phyloP scores from a whole-genome alignment of 1,284 basidiomycete genomes.

The Inonotus hispidus region DNA sequence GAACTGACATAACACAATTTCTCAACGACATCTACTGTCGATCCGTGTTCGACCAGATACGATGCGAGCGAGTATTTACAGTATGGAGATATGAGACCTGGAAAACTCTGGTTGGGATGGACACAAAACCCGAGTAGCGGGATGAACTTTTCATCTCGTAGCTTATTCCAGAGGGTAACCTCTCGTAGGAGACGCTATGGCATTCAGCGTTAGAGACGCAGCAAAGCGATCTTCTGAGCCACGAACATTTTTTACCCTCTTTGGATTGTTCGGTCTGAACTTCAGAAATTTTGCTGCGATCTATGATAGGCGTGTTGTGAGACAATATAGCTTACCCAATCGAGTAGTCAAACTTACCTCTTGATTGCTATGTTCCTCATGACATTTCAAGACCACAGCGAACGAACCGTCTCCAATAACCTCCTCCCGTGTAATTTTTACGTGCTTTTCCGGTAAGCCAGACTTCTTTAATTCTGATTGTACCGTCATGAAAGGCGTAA shows the following conservation, averaged over 20 bases:
- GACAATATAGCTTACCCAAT: neutral
- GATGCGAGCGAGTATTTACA: neutral
- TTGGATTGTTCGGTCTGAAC: neutral
- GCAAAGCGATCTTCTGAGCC: too few relatives aligned
- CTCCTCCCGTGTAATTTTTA: neutral
- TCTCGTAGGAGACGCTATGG: neutral
- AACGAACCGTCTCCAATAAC: neutral
- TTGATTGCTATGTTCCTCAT: neutral
- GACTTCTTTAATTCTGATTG: neutral
- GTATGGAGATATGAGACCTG: neutral
- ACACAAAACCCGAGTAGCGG: conserved; percentile 3
- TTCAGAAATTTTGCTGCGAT: neutral
- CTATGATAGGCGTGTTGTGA: neutral
- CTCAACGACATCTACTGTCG: neutral
- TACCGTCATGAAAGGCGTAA: neutral
- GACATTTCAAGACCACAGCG: neutral
- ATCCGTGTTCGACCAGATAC: neutral
- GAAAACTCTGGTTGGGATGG: neutral
- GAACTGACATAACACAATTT: neutral
- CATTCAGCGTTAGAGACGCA: too few relatives aligned
- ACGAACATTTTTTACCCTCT: neutral
- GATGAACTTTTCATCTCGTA: conserved; percentile 8
- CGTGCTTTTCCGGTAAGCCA: neutral
- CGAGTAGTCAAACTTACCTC: neutral
- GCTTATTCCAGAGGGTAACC: neutral